Percentiles rank a stretch among this genome's conserved stretches.
phyloP scores from a whole-genome alignment of 495 filamentous ascomycete species.

The Penicillium simplicissimum region DNA sequence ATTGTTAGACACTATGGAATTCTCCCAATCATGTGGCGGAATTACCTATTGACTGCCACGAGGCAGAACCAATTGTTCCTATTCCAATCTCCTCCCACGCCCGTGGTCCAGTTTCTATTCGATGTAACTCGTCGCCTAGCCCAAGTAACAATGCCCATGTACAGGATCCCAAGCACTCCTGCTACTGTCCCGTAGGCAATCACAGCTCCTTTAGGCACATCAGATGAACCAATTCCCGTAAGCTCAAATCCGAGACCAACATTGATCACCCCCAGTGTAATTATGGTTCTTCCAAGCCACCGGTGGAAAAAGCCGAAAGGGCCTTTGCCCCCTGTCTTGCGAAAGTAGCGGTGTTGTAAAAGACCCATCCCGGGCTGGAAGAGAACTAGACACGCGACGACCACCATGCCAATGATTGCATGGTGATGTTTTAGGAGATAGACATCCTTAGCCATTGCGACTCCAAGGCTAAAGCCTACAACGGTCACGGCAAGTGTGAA shows the following conservation, averaged over 20 bases:
- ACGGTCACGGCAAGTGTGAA: slow-evolving; percentile 56
- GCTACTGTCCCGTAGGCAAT: slow-evolving; percentile 63
- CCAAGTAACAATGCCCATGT: slow-evolving; percentile 31
- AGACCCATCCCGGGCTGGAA: slow-evolving; percentile 67
- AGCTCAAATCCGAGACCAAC: slow-evolving; percentile 69
- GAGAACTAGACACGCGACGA: slow-evolving; percentile 54
- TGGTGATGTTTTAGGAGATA: slow-evolving; percentile 33
- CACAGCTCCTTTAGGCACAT: slow-evolving; percentile 39
- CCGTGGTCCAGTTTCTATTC: not conserved
- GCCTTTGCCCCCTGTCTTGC: slow-evolving; percentile 51
- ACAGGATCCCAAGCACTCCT: slow-evolving; percentile 51
- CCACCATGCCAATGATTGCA: slow-evolving; percentile 58
- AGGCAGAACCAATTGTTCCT: not conserved
- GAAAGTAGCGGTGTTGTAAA: slow-evolving; percentile 60
- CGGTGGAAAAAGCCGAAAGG: slow-evolving; percentile 61
- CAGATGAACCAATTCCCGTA: slow-evolving; percentile 15
- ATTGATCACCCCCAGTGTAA: slow-evolving; percentile 67
- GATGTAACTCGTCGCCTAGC: not conserved
- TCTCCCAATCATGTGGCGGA: not conserved
- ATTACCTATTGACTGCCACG: not conserved
- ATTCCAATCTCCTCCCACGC: not conserved
- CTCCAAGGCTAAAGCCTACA: slow-evolving; percentile 62
- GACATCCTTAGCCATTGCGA: slow-evolving; percentile 45
- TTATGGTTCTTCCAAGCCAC: slow-evolving; percentile 67
- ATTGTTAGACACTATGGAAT: not conserved